Percentiles rank a stretch among this genome's conserved stretches.
Evolutionary conservation across 169 alveolate genomes (phyloP).

Genomic region (Cyclospora cayetanensis): DNA sequence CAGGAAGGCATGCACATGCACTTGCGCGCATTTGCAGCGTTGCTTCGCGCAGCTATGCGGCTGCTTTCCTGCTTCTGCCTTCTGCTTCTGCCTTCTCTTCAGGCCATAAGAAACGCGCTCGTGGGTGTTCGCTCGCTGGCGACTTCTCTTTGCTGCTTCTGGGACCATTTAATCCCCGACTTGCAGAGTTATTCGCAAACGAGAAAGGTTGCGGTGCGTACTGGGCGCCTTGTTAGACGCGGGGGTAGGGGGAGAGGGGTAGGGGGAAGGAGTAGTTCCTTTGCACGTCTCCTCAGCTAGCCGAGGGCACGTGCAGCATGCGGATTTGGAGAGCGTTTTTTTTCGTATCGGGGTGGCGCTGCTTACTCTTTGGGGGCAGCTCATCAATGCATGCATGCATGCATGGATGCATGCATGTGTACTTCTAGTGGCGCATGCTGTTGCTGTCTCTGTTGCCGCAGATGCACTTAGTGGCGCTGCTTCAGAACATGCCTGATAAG

Average conservation of each 20-base stretch:
- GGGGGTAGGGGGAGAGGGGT: no score
- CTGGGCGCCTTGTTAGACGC: no score
- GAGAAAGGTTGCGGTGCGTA: background rate
- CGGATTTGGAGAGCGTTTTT: no score
- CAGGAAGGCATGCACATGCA: no score
- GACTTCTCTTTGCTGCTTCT: background rate
- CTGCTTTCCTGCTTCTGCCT: background rate
- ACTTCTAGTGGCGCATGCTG: background rate
- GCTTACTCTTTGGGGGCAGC: no score
- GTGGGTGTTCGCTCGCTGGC: background rate
- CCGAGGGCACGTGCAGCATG: no score
- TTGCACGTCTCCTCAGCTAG: no score
- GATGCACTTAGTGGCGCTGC: constrained; percentile 28
- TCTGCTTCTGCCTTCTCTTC: background rate
- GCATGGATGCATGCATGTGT: no score
- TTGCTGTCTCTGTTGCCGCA: constrained; percentile 6
- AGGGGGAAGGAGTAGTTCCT: no score
- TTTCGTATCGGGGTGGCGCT: no score
- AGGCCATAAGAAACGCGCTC: constrained; percentile 23
- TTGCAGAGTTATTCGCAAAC: background rate
- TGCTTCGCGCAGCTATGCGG: background rate
- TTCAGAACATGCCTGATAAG: constrained; percentile 15
- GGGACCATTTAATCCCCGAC: background rate
- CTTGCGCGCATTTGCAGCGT: no score
- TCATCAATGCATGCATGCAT: no score